Evolutionary conservation across 345 rosid genomes (phyloP), one percentile per base, ranked within the genome.

Genomic region (Orychophragmus violaceus): DNA sequence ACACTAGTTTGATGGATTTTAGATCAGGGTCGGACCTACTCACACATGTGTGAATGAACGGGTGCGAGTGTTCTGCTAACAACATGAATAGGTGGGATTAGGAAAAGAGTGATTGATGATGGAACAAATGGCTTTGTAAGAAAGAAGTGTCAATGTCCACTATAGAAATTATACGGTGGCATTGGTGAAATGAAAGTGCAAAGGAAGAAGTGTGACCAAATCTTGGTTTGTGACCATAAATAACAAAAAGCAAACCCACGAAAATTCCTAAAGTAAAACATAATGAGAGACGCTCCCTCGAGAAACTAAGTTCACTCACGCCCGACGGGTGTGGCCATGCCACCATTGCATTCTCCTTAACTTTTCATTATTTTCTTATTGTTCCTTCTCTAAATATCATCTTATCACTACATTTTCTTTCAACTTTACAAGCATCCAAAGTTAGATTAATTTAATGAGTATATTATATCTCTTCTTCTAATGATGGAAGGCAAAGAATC

Each of bases 181-280:
- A 41, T 24, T 61, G 68, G 68, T 50, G 67, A 58, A 28, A 58
- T 48, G 66, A 57, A 72, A 72, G 66, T 58, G 66, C 67, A 50
- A 70, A 52, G 68, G 32, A 39, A 5, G 35, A 35, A 46, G 24
- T 44, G 69, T 63, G 59, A 35, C 59, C 55, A 55, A 64, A 64
- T 41, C 61, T 59, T 72, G 61, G 66, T 49, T 58, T 72, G 71
- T 72, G 71, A 66, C 71, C 71, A 72, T 72, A 72, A 59, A 65
- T 64, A 65, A 72, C 71, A 66, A 72, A 72, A 72, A 72, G 77
- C 76, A 65, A 72, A 65, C 53, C 76, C 70, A 49, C 65, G 17
- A 21, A 33, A 24, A 1, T 10, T 64, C 30, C 21, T 36, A 64
- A 72, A 72, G 70, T 49, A 64, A 27, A 27, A 57, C 18, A 71